Conservation (phyloP, 2,329 filamentous ascomycete genomes). For the Cladosporium oxysporum region DNA sequence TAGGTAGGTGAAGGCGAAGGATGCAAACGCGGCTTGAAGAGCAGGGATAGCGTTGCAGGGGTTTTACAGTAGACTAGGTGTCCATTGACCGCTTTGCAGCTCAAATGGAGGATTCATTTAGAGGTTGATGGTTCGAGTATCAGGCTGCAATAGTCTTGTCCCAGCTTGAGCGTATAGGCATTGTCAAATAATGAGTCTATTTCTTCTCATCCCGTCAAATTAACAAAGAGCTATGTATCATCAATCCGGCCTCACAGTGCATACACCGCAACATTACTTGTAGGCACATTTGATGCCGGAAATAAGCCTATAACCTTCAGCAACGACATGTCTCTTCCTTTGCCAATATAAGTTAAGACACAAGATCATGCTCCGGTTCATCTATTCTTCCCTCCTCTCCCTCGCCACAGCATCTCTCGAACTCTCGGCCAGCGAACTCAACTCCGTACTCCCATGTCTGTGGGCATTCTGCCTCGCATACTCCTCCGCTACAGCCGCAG, state of each 20-base stretch:
- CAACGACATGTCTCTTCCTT: neutral
- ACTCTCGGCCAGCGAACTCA: neutral
- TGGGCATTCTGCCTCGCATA: neutral
- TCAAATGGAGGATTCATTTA: neutral
- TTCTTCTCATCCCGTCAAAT: neutral
- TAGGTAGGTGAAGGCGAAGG: neutral
- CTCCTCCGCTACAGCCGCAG: neutral
- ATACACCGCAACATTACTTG: neutral
- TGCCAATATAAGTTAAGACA: neutral
- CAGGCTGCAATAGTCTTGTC: neutral
- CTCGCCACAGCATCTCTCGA: neutral
- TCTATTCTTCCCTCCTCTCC: neutral
- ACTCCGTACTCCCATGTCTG: neutral
- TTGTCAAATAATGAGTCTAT: neutral
- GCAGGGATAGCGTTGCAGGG: neutral
- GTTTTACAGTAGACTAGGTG: neutral
- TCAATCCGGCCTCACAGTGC: neutral
- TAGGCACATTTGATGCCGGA: neutral
- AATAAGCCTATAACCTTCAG: neutral
- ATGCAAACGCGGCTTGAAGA: neutral
- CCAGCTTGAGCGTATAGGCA: too few relatives aligned
- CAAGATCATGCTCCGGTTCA: neutral
- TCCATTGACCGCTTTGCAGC: neutral
- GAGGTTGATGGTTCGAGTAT: neutral
- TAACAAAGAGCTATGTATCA: neutral